Evolutionary conservation across 192 early-diverging fungal species (phyloP), one percentile per base, ranked within the genome.

Genomic region (Haplosporangium gracile): DNA sequence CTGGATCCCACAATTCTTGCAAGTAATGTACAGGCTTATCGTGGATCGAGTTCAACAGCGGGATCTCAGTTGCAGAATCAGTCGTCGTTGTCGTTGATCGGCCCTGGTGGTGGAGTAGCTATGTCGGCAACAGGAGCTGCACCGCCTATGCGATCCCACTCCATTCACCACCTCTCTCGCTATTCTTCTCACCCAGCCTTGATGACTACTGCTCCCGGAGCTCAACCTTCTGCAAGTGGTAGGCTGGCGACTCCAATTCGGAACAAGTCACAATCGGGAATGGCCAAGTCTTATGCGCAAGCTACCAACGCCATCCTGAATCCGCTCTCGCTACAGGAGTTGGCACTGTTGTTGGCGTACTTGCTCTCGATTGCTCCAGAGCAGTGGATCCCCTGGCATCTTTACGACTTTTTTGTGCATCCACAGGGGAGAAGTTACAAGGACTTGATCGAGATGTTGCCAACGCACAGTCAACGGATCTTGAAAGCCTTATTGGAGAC

Each of bases 361-460:
- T 53, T 74, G 13, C 60, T 85, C 0, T 72, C 83, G 5, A 11
- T 76, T n/a, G 83, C 78, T 2, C 83, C 83, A 0, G 75, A 80
- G 7, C 78, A 85, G 53, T 85, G 83, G 83, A 85, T 85, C 20
- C 83, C 83, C 4, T 80, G 74, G 74, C 83, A 85, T 49, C 63
- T 80, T 32, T 85, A 85, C 29, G 83, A 85, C 36, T 85, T 85
- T 40, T 85, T 85, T 74, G 47, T 80, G 3, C 60, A 55, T 13
- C 82, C 77, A 0, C 83, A 85, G 24, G 83, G 83, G 36, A 60
- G 43, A 5, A 60, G 43, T 29, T 85, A 65, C 75, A 55, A 45
- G n/a, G 78, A 85, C 18, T 29, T 85, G 47, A 60, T 85, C 13
- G 83, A 77, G 70, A 26, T 85, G 36, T 34, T 85, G 57, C 83